Base-by-base conservation (phyloP, 495 filamentous ascomycete genomes). In the Cercophora scortea region DNA sequence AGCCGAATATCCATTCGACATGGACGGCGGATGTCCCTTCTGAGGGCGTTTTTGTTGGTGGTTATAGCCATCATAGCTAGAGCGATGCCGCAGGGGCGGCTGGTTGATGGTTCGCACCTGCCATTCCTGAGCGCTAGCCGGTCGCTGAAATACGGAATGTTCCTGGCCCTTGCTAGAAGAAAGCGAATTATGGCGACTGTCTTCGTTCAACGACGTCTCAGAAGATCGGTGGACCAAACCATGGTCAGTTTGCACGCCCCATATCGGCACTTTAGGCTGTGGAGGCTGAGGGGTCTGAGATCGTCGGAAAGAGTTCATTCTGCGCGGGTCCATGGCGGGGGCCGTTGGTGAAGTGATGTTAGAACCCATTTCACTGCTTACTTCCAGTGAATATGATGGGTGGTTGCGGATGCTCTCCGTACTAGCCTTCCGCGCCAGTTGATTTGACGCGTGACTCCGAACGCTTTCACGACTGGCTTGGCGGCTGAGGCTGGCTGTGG, bases 61-160 rank as follows among this genome's bases (percentile, higher is more conserved):
- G 18, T 62, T 61, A 54, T 66, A 66, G 16, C 64, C 67, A 19
- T 75, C 73, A 47, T 70, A 72, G 48, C 72, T 73, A 2, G 72
- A 58, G 4, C 67, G 68, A 53, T 74, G 70, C 35, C 62, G 56
- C 10, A 76, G 56, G 6, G 53, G 50, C 8, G 61, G 67, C 5
- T 57, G 51, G 32, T 50, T 41, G 34, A n/a, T 32, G 16, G 46
- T 51, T 46, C 49, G 61, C 42, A 48, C 49, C 34, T 45, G 61
- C 54, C 55, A 65, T 36, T 43, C 53, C 49, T 59, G 64, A 43
- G 49, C 62, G 50, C 49, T 64, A 59, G 53, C 49, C 25, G 59
- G 36, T 41, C 53, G 56, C 49, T 67, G 54, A 13, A 25, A 59
- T 55, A 6, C 47, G 40, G 16, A 47, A 53, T 6, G 43, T 54